Conservation (phyloP, 768 basidiomycete genomes). For the Mrakia gelida region DNA sequence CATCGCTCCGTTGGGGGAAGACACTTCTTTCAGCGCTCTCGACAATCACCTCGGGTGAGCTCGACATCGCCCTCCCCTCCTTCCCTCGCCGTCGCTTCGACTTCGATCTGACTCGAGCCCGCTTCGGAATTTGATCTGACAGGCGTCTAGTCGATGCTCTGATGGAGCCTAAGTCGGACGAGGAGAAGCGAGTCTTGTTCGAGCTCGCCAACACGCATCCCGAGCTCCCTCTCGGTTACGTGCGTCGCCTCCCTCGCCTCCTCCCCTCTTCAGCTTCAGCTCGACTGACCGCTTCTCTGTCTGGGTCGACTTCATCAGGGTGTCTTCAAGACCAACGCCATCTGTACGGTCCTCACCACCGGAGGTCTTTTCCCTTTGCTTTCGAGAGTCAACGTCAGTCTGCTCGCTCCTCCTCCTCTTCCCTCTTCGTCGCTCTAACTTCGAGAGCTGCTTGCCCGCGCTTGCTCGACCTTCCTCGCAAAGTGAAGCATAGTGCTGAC, state of each 20-base stretch:
- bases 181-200: slow-evolving; percentile 20
- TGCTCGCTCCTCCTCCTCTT: neutral
- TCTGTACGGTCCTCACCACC: slow-evolving; percentile 8
- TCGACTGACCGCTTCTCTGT: neutral
- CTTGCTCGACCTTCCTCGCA: neutral
- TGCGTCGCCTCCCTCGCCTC: neutral
- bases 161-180: slow-evolving; percentile 21
- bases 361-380: slow-evolving; percentile 30
- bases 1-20: slow-evolving; percentile 17
- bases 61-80: neutral
- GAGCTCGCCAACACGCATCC: slow-evolving; percentile 30
- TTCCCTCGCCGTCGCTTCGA: neutral
- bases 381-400: slow-evolving; percentile 17
- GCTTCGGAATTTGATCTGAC: neutral
- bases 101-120: neutral
- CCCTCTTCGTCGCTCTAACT: no score
- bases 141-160: slow-evolving; percentile 19
- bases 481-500: neutral
- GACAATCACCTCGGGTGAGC: slow-evolving; percentile 27
- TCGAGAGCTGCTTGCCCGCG: no score
- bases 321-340: slow-evolving; percentile 31
- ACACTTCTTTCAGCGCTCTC: slow-evolving; percentile 22
- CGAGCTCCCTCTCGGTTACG: slow-evolving; percentile 23
- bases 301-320: neutral
- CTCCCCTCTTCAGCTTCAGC: no score